phyloP scores from a whole-genome alignment of 257 asterid species.

The Ocimum tenuiflorum region DNA sequence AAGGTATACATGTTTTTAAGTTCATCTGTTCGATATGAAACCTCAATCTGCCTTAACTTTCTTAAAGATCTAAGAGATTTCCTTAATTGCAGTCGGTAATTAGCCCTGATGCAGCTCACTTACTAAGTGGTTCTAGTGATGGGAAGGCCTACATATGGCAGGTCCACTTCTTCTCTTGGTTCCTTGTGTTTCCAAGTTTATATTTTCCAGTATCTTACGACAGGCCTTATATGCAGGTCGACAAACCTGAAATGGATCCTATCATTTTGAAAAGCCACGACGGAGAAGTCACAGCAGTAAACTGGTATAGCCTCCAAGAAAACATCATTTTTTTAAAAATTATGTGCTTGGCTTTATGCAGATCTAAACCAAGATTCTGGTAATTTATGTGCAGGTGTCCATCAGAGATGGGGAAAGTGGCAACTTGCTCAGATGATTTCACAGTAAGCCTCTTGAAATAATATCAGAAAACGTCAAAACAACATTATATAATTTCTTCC shows the following conservation, averaged over 20 bases:
- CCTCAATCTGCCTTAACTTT: neutral
- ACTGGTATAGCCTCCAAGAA: conserved; percentile 46
- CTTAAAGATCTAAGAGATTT: conserved; percentile 13
- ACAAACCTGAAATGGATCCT: conserved; percentile 61
- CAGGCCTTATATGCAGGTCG: conserved; percentile 41
- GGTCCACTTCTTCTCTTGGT: conserved; percentile 31
- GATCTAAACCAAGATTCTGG: conserved; percentile 7
- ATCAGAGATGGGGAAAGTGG: conserved; percentile 75
- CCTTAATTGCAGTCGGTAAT: conserved; percentile 57
- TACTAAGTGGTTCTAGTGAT: conserved; percentile 92
- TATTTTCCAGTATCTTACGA: neutral
- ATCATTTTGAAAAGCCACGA: conserved; percentile 63
- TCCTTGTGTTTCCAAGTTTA: neutral
- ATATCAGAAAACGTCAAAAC: no score
- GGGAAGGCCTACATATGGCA: conserved; percentile 95
- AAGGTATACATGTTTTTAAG: conserved; percentile 40
- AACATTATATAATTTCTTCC: conserved; percentile 4
- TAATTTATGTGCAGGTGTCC: conserved; percentile 56
- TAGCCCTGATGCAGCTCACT: conserved; percentile 90
- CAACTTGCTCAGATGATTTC: conserved; percentile 92
- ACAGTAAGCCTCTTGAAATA: conserved; percentile 46
- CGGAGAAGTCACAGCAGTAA: conserved; percentile 93
- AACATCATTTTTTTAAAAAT: neutral
- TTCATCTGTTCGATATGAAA: neutral
- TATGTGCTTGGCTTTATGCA: neutral